phyloP scores from a whole-genome alignment of 202 grass and related monocot species.

The Dendrocalamus latiflorus region DNA sequence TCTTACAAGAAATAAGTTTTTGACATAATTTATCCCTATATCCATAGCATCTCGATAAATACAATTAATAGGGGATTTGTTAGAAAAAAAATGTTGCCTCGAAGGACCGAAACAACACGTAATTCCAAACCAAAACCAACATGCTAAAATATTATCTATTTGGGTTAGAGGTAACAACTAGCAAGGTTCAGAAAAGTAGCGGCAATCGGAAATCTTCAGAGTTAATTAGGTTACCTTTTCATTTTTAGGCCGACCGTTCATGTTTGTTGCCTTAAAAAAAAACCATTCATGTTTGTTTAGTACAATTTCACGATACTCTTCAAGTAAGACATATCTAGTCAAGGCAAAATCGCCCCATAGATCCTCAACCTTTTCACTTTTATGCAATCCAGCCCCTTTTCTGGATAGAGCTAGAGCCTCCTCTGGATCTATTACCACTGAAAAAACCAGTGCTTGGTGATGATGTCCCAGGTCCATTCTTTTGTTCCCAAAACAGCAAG shows the following conservation, averaged over 20 bases:
- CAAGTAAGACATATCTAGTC: background rate
- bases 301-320: background rate
- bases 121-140: background rate
- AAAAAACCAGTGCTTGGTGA: background rate
- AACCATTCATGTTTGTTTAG: background rate
- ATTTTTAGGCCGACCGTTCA: background rate
- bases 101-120: background rate
- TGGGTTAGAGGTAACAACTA: background rate
- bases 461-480: background rate
- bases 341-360: constrained; percentile 27
- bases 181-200: background rate
- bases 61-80: background rate
- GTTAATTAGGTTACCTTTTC: background rate
- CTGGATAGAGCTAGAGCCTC: constrained; percentile 22
- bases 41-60: background rate
- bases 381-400: background rate
- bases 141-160: background rate
- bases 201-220: background rate
- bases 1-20: too few relatives aligned
- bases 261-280: too few relatives aligned
- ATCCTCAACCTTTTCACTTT: constrained; percentile 25
- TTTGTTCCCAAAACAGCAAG: constrained; percentile 29
- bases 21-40: background rate
- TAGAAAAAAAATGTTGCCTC: too few relatives aligned
- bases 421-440: background rate